Conservation (phyloP, 2,329 filamentous ascomycete genomes). For the Arthrobotrys entomopaga region DNA sequence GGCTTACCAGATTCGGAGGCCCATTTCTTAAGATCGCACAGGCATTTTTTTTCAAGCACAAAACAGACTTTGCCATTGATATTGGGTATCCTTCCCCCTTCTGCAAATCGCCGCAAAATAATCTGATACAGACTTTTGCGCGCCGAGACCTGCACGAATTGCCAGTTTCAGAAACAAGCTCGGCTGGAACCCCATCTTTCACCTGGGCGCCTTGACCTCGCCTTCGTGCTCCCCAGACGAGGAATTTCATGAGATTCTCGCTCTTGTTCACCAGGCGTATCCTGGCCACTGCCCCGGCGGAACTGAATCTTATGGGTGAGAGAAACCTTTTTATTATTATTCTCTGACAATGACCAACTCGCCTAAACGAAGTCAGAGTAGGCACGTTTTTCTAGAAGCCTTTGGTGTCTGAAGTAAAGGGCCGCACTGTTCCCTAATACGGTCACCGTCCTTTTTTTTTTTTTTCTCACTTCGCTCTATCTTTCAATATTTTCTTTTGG, state of each 20-base stretch:
- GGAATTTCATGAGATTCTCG: slow-evolving; percentile 11
- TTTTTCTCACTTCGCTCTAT: neutral
- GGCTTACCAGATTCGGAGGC: slow-evolving; percentile 1
- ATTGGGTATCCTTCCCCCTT: slow-evolving; percentile 7
- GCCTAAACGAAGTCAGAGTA: neutral
- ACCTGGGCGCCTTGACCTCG: slow-evolving; percentile 50
- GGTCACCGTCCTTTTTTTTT: slow-evolving; percentile 27
- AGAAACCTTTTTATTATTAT: too few species aligned
- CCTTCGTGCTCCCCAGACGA: slow-evolving; percentile 44
- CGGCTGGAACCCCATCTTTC: slow-evolving; percentile 55
- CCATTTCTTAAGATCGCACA: neutral
- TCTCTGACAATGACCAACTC: neutral
- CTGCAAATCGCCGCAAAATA: slow-evolving; percentile 1
- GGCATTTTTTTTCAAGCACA: neutral
- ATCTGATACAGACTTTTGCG: slow-evolving; percentile 23
- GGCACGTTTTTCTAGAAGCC: slow-evolving; percentile 25
- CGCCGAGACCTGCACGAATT: slow-evolving; percentile 46
- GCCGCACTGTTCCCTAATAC: slow-evolving; percentile 30
- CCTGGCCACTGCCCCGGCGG: slow-evolving; percentile 1
- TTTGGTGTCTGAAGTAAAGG: slow-evolving; percentile 13
- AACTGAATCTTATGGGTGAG: neutral
- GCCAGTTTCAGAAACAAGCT: slow-evolving; percentile 54
- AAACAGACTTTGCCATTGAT: neutral
- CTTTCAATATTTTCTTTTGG: neutral
- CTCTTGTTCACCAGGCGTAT: slow-evolving; percentile 26